Evolutionary conservation across 2,329 filamentous ascomycete genomes (phyloP), one percentile per base, ranked within the genome.

Genomic region (Endoconidiophora polonica): DNA sequence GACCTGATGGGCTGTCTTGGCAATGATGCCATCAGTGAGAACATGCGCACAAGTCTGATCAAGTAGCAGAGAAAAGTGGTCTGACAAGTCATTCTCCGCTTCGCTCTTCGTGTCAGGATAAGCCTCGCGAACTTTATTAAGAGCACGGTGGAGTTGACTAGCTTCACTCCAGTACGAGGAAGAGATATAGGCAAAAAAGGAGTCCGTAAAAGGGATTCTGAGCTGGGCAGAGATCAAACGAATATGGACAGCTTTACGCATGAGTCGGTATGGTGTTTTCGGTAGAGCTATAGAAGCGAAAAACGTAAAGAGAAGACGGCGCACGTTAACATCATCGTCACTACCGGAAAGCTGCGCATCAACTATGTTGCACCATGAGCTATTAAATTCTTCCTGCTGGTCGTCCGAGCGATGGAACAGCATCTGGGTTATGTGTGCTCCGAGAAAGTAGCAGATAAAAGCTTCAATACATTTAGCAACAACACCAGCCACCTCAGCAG

Each of bases 331-430:
- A 62, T 94, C 85, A 6, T 81, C 76, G 63, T 95, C 90, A 12
- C 90, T 88, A 40, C 90, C 90, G 7, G 86, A 86, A 18, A 96
- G 73, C 62, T 95, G 90, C 23, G 90, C 87, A 63, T 96, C 90
- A 49, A 95, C 74, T 12, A 88, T 88, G 59, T 94, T 94, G 33
- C 82, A 76, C 90, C 90, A 96, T 0, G 87, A 86, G 66, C 94
- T 91, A 58, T 94, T 75, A 24, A 90, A 77, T 5, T 86, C 88
- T 47, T 75, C 77, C 62, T 95, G 90, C 62, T 94, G 81, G 52
- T 94, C 86, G 56, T 83, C 79, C 1, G 82, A 90, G 44, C 83
- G 76, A 0, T 86, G 86, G 2, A 84, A 90, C 38, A 94, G 66
- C 60, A 79, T 72, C 51, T 87, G 81, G 61, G 91, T 95, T 7